A percentile compares a stretch with the other conserved stretches of the same genome.
Conservation (phyloP, 768 basidiomycete species). For the Pleurotus salmoneostramineus region DNA sequence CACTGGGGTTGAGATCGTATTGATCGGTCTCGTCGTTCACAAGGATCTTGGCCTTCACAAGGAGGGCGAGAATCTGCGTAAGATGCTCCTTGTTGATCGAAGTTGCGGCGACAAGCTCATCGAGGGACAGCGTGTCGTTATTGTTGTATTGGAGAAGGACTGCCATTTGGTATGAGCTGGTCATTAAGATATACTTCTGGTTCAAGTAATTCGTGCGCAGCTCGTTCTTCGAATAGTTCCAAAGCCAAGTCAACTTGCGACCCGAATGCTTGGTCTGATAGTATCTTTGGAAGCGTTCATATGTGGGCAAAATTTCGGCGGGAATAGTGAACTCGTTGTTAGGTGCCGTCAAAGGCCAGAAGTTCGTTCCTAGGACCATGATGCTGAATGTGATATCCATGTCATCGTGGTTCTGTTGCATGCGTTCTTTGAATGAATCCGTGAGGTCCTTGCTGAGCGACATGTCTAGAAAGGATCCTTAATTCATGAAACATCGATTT, state of each 20-base stretch:
- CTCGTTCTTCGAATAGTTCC: slow-evolving; percentile 98
- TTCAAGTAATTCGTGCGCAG: slow-evolving; percentile 88
- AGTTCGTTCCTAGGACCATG: slow-evolving; percentile 93
- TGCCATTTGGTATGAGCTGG: slow-evolving; percentile 92
- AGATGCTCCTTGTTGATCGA: slow-evolving; percentile 78
- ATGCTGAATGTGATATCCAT: slow-evolving; percentile 88
- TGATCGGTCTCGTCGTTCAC: slow-evolving; percentile 85
- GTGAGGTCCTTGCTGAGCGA: slow-evolving; percentile 93
- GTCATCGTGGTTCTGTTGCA: slow-evolving; percentile 82
- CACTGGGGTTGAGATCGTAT: slow-evolving; percentile 86
- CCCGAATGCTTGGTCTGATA: slow-evolving; percentile 94
- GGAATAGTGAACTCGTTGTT: slow-evolving; percentile 87
- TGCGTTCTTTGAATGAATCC: slow-evolving; percentile 90
- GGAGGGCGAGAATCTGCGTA: slow-evolving; percentile 61
- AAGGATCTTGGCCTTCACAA: slow-evolving; percentile 87
- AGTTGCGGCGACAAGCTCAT: slow-evolving; percentile 78
- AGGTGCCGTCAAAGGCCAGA: slow-evolving; percentile 90
- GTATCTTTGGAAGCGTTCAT: slow-evolving; percentile 89
- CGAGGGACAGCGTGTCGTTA: slow-evolving; percentile 78
- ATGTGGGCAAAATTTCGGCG: slow-evolving; percentile 78
- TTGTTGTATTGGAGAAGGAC: slow-evolving; percentile 94
- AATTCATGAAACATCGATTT: background rate
- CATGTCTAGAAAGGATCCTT: slow-evolving; percentile 59
- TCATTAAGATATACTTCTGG: slow-evolving; percentile 96
- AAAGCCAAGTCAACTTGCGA: slow-evolving; percentile 95